Conservation (phyloP, 1,139 yeast species). For the Hanseniaspora gamundiae region DNA sequence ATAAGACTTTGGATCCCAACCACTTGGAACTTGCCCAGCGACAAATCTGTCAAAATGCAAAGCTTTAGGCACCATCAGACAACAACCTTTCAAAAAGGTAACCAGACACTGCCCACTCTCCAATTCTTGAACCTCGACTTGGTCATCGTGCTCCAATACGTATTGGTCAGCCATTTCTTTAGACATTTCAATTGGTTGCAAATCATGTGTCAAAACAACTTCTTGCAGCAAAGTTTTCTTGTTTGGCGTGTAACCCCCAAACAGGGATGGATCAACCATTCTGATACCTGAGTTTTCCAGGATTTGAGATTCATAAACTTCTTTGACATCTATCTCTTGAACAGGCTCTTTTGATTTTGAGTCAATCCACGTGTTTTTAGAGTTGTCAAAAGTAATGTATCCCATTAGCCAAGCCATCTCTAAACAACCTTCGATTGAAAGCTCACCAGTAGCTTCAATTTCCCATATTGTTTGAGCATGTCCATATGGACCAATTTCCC, state of each 20-base stretch:
- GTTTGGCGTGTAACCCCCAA: constrained; percentile 78
- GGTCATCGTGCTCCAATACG: constrained; percentile 77
- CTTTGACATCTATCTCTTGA: constrained; percentile 76
- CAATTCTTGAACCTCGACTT: constrained; percentile 65
- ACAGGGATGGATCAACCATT: constrained; percentile 79
- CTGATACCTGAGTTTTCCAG: constrained; percentile 86
- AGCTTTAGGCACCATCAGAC: constrained; percentile 79
- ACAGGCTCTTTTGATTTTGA: constrained; percentile 76
- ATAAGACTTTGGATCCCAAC: constrained; percentile 84
- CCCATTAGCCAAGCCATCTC: constrained; percentile 99
- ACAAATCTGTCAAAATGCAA: constrained; percentile 81
- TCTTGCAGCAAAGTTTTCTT: constrained; percentile 83
- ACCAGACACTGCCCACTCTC: constrained; percentile 81
- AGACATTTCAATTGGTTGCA: constrained; percentile 81
- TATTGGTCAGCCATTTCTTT: constrained; percentile 84
- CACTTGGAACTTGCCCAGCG: constrained; percentile 94
- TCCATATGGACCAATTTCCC: constrained; percentile 98
- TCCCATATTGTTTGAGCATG: constrained; percentile 96
- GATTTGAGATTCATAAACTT: constrained; percentile 71
- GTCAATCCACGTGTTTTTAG: constrained; percentile 82
- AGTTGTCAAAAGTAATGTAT: constrained; percentile 76
- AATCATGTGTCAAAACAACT: constrained; percentile 80
- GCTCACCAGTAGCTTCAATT: constrained; percentile 75
- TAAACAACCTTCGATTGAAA: constrained; percentile 86
- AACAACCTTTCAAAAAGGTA: constrained; percentile 75